phyloP scores from a whole-genome alignment of 1,284 basidiomycete genomes.

The Cutaneotrichosporon sp. region DNA sequence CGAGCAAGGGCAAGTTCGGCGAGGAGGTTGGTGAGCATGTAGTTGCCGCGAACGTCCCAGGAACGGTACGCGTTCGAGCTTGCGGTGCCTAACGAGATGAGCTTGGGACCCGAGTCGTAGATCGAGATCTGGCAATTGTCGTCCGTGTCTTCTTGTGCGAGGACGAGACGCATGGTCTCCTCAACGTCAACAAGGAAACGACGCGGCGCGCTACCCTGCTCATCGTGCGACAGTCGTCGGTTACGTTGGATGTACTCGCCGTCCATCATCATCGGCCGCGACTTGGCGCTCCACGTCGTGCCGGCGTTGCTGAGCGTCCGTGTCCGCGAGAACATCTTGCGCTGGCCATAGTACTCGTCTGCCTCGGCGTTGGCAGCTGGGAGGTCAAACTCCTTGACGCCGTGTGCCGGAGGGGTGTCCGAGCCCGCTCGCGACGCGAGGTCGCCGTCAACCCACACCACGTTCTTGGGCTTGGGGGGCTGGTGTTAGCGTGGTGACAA shows the following conservation, averaged over 20 bases:
- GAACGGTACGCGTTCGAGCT: conserved; percentile 97
- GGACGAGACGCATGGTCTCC: conserved; percentile 91
- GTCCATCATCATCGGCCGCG: conserved; percentile 63
- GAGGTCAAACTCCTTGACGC: conserved; percentile 25
- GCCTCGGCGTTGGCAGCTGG: conserved; percentile 66
- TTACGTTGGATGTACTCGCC: conserved; percentile 69
- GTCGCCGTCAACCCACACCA: conserved; percentile 49
- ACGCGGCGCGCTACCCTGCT: conserved; percentile 57
- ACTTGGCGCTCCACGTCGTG: conserved; percentile 63
- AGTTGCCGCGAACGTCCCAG: conserved; percentile 92
- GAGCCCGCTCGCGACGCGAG: conserved; percentile 21
- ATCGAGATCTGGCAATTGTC: conserved; percentile 89
- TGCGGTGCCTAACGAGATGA: conserved; percentile 91
- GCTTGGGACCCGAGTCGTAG: conserved; percentile 94
- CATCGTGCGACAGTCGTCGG: conserved; percentile 75
- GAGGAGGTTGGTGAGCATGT: conserved; percentile 98
- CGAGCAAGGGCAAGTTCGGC: conserved; percentile 97
- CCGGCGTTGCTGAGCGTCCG: conserved; percentile 78
- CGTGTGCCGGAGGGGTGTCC: conserved; percentile 35
- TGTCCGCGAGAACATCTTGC: conserved; percentile 70
- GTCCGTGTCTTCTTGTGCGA: conserved; percentile 98
- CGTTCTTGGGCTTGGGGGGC: conserved; percentile 45
- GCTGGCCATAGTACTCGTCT: conserved; percentile 75
- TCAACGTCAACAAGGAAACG: conserved; percentile 98
- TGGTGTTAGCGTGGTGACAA: conserved; percentile 16